Evolutionary conservation across 2,329 filamentous ascomycete species (phyloP), one percentile per base, ranked within the genome.

Genomic region (Aureobasidium sp.): DNA sequence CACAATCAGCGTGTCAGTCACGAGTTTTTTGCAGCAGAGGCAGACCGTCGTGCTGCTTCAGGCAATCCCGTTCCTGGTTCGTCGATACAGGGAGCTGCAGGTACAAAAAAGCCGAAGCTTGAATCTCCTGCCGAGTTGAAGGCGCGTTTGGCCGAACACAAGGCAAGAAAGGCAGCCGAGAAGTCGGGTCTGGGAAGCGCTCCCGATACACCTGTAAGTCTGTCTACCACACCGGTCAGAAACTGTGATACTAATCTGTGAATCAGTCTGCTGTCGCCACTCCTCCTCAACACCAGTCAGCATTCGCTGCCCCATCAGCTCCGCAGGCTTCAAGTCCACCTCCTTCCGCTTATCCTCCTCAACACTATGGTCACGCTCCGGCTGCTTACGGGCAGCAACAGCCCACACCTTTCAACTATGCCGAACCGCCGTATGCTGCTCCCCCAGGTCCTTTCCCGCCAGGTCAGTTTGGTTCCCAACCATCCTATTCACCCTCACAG

Each of bases 1-100:
- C 90, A 96, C 75, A 86, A 88, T 66, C 87, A 93, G 70, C 83
- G 88, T 63, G 88, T 97, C 66, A 82, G 90, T 58, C 81, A 88
- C 62, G 85, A 86, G 69, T 95, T 85, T 70, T 91, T 94, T 70
- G 84, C 89, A 66, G 84, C 84, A 22, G 88, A 95, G 70, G 85
- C 86, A 55, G 88, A 95, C 63, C 81, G 90, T 55, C 84, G 87
- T 60, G 83, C 85, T 44, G 79, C 82, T 7, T 95, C 90, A 1
- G 91, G 90, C 30, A 94, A 94, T 64, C 87, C 88, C 2, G 80
- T 85, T 16, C 81, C 87, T 0, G 71, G 70, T 30, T 85, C 86
- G 2, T 24, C 51, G 3, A 75, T 78, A 42, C 64, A 66, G 3
- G 66, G 66, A 39, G 67, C 69, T 55, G 75, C 74, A 24, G 41